phyloP scores from a whole-genome alignment of 1,139 yeast species.

The Pichia sp. region DNA sequence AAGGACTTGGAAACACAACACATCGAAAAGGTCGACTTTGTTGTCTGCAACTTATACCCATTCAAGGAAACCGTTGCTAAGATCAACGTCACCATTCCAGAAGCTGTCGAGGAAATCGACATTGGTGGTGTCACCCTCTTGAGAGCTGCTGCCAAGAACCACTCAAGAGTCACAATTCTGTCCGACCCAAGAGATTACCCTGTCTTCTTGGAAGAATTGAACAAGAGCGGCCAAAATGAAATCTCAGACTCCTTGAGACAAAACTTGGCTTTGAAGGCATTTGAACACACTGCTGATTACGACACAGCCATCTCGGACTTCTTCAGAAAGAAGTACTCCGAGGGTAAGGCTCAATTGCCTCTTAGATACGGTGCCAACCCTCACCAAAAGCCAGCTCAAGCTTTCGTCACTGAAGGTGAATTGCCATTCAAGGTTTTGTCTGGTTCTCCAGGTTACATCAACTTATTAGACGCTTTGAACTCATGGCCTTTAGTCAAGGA shows the following conservation, averaged over 20 bases:
- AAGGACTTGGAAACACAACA: conserved; percentile 80
- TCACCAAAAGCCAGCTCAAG: conserved; percentile 98
- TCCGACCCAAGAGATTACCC: conserved; percentile 94
- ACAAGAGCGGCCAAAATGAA: conserved; percentile 44
- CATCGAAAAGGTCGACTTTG: conserved; percentile 92
- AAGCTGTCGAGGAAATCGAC: conserved; percentile 97
- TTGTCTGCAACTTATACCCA: conserved; percentile 95
- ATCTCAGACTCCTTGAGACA: conserved; percentile 72
- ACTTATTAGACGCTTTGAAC: conserved; percentile 90
- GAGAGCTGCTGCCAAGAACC: conserved; percentile 99
- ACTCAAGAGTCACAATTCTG: conserved; percentile 88
- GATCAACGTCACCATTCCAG: conserved; percentile 91
- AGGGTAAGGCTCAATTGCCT: conserved; percentile 82
- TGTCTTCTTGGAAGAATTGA: conserved; percentile 73
- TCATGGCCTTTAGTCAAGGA: conserved; percentile 99
- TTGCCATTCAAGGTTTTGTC: conserved; percentile 89
- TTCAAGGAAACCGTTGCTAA: conserved; percentile 96
- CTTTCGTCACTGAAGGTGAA: conserved; percentile 76
- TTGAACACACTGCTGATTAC: conserved; percentile 97
- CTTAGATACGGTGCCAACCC: conserved; percentile 98
- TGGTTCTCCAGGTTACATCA: conserved; percentile 97
- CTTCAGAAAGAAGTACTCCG: conserved; percentile 95
- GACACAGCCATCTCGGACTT: conserved; percentile 94
- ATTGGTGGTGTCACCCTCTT: conserved; percentile 96
- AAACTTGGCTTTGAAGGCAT: conserved; percentile 88